These are phyloP conservation scores for Phlyctochytrium bullatum DNA, from an alignment of 192 early-diverging fungal genomes.

Conservation along the genomic window DNA sequence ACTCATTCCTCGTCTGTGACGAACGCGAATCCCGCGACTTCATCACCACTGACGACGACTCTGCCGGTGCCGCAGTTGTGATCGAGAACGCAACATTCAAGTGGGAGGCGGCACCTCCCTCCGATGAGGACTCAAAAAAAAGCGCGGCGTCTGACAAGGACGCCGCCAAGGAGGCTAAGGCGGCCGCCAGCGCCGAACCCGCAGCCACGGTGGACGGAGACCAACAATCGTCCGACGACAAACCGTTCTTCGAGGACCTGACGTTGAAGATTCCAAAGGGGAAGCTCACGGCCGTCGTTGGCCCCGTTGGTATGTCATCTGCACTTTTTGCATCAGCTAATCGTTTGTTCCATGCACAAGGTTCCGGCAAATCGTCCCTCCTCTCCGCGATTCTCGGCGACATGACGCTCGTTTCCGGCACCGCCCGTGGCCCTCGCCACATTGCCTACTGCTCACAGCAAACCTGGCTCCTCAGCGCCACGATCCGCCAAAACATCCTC, in stretches of 20 bases:
- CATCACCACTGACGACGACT: no score
- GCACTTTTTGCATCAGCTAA: no score
- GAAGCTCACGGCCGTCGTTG: conserved; percentile 73
- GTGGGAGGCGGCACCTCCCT: conserved; percentile 40
- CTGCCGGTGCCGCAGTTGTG: background rate
- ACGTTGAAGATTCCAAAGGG: conserved; percentile 65
- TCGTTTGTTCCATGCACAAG: no score
- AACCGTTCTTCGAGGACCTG: conserved; percentile 55
- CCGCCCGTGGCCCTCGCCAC: conserved; percentile 65
- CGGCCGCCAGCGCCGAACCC: no score
- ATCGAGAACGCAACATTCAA: conserved; percentile 15
- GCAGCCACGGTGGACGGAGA: background rate
- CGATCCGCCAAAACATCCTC: conserved; percentile 71
- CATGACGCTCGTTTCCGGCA: conserved; percentile 50
- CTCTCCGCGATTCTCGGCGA: conserved; percentile 73
- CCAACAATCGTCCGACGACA: background rate
- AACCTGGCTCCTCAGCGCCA: conserved; percentile 34
- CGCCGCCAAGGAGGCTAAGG: background rate
- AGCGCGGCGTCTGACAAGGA: background rate
- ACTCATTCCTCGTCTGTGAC: conserved; percentile 11
- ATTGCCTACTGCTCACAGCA: conserved; percentile 39
- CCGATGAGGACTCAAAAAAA: conserved; percentile 57
- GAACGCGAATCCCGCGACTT: no score
- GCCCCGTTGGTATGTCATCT: conserved; percentile 69
- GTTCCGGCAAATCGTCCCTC: conserved; percentile 70